Evolutionary conservation across 169 alveolate genomes (phyloP).

Genomic region (Plasmodium inui): DNA sequence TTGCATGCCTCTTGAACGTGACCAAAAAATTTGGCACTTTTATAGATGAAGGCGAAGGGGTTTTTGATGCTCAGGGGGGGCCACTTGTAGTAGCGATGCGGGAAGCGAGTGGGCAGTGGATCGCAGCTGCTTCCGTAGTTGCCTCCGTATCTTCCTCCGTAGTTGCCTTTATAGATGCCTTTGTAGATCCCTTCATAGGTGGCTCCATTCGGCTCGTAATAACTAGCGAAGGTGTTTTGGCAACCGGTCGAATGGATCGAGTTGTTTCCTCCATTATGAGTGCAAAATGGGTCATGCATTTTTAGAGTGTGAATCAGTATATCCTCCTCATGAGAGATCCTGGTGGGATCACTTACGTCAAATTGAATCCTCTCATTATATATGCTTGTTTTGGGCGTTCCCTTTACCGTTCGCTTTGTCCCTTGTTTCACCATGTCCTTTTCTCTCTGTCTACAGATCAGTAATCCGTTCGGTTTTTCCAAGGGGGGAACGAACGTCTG

Average conservation of each 20-base stretch:
- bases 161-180: background rate
- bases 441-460: background rate
- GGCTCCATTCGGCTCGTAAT: background rate
- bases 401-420: background rate
- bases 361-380: conserved; percentile 31
- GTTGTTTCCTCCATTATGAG: background rate
- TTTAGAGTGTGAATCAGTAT: background rate
- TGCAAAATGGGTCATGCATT: background rate
- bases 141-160: background rate
- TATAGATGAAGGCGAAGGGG: conserved; percentile 22
- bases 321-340: background rate
- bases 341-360: background rate
- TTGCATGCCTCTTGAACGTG: background rate
- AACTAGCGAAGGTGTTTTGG: background rate
- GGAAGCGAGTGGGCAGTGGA: background rate
- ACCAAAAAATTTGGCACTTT: conserved; percentile 29
- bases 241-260: background rate
- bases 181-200: background rate
- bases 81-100: background rate
- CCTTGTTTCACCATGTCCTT: background rate
- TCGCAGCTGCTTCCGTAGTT: background rate
- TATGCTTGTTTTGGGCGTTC: conserved; percentile 29
- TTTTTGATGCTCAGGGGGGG: conserved; percentile 26
- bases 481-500: background rate
- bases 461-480: background rate